Evolutionary conservation across 83 land plant species (phyloP), one percentile per base, ranked within the genome.

Genomic region (Larix sibirica): DNA sequence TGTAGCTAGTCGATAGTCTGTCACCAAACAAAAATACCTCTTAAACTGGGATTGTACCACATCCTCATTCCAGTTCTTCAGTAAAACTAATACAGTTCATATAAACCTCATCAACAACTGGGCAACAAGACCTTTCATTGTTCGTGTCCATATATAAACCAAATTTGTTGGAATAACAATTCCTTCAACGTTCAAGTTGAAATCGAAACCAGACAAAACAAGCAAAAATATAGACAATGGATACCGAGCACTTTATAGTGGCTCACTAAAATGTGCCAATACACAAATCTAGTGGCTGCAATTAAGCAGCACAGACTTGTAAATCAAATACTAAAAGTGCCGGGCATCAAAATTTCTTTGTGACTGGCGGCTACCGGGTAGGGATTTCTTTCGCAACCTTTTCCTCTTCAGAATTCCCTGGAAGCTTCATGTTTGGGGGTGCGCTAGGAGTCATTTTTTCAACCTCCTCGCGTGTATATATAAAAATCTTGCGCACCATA

Each of bases 381-480:
- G 59, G 6, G 59, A 23, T 40, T 40, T 74, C 77, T 74, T 31
- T 74, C 0, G 58, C 23, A 2, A n/a, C 24, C 24, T 20, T 50
- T 44, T 74, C 77, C 23, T 70, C 75, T 47, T 74, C 77, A 74
- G 58, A 23, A 5, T 74, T 17, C 50, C 77, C 13, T n/a, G 28
- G 40, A 10, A 74, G 59, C 67, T 79, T 79, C 65, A 61, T 54
- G 59, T 61, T 59, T 23, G 14, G 80, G 44, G 80, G 4, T 54
- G 14, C 36, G 14, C 80, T 44, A 17, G 80, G 80, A 58, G 62
- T 79, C 80, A 79, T 79, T 28, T 79, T 79, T 10, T 79, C 64
- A 28, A 79, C 80, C 23, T 79, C 80, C 80, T 79, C 80, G 1
- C 65, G 80, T 17, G 80, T 79, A 18, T 79, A 61, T 28, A 79